phyloP scores from a whole-genome alignment of 306 rosid species.

The Urtica urens region DNA sequence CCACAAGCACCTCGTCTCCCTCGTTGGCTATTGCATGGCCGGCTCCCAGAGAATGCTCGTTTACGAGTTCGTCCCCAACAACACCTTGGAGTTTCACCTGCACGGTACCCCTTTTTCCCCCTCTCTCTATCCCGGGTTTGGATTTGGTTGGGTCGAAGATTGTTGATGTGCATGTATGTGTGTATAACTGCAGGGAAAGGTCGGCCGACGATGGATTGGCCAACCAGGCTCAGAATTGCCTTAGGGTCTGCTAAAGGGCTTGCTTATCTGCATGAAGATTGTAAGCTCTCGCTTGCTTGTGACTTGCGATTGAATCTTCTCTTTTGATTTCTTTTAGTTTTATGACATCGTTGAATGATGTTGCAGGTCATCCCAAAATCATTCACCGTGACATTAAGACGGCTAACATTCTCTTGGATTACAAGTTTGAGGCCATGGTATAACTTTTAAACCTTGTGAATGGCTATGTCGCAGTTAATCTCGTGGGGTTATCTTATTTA shows the following conservation, averaged over 20 bases:
- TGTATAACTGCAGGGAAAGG: constrained; percentile 51
- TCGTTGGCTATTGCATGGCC: constrained; percentile 84
- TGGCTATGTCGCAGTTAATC: neutral
- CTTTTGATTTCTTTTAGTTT: too few species aligned
- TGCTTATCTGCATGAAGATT: constrained; percentile 96
- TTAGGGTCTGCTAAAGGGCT: constrained; percentile 93
- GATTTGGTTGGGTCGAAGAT: neutral
- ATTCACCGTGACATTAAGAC: constrained; percentile 95
- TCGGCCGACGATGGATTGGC: constrained; percentile 86
- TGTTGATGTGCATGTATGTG: neutral
- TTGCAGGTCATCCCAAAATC: constrained; percentile 90
- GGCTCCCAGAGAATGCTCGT: constrained; percentile 78
- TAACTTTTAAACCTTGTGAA: neutral
- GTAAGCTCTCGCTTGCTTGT: constrained; percentile 34
- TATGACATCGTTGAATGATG: neutral
- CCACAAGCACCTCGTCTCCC: constrained; percentile 88
- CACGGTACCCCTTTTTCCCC: constrained; percentile 43
- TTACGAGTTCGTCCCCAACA: constrained; percentile 80
- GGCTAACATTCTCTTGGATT: constrained; percentile 80
- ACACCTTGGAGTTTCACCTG: constrained; percentile 83
- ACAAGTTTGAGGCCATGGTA: constrained; percentile 90
- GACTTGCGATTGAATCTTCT: neutral
- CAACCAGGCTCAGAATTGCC: constrained; percentile 69
- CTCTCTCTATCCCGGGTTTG: neutral
- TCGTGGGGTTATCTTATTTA: neutral